These are phyloP conservation scores for Phytophthora melonis DNA, from an alignment of 352 stramenopile genomes.

Conservation along the genomic window DNA sequence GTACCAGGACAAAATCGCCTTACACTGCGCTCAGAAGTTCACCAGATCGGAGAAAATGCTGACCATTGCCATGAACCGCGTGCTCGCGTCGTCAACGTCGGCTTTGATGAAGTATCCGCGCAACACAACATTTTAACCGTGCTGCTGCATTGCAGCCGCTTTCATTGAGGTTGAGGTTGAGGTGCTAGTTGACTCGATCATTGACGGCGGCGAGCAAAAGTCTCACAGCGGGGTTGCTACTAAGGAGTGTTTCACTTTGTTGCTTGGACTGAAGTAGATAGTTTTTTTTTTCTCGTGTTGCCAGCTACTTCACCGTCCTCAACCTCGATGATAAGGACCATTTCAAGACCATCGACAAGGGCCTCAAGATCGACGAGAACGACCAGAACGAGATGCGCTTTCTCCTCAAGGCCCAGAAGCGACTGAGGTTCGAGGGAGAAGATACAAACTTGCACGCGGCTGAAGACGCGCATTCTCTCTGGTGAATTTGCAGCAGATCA, in stretches of 20 bases:
- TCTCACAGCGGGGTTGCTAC: conserved; percentile 45
- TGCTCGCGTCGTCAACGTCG: conserved; percentile 58
- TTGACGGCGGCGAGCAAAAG: conserved; percentile 28
- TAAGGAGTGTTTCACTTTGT: background rate
- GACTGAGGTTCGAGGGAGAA: conserved; percentile 49
- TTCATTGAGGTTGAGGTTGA: conserved; percentile 60
- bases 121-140: background rate
- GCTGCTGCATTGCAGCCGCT: conserved; percentile 29
- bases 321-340: conserved; percentile 46
- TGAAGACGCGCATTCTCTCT: conserved; percentile 33
- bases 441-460: conserved; percentile 44
- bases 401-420: conserved; percentile 56
- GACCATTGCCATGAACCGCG: conserved; percentile 76
- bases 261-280: background rate
- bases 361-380: conserved; percentile 32
- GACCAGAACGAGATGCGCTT: conserved; percentile 47
- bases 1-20: conserved; percentile 52
- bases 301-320: conserved; percentile 48
- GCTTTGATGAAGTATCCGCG: background rate
- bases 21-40: conserved; percentile 71
- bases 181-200: conserved; percentile 47
- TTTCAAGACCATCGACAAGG: conserved; percentile 48
- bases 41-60: conserved; percentile 71
- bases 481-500: conserved; percentile 31
- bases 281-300: conserved; percentile 12